phyloP scores from a whole-genome alignment of 441 rosid species.

The Croton laevigatus region DNA sequence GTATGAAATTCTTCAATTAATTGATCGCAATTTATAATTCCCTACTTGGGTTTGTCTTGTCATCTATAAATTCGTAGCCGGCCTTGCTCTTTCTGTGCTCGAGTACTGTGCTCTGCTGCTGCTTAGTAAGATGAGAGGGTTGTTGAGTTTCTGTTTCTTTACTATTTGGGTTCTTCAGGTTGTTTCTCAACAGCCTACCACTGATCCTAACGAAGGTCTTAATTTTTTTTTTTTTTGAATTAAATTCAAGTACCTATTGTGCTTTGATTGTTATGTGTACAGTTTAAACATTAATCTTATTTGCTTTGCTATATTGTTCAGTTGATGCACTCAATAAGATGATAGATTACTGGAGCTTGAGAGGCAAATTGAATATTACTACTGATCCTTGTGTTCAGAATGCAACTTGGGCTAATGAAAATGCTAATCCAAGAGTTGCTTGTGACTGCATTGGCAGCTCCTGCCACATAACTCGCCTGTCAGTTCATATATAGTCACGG shows the following conservation, averaged over 20 bases:
- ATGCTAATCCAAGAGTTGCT: constrained; percentile 43
- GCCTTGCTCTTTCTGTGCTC: constrained; percentile 10
- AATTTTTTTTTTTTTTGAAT: not conserved
- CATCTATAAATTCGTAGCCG: constrained; percentile 12
- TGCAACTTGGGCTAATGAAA: constrained; percentile 36
- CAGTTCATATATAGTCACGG: constrained; percentile 23
- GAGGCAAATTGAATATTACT: constrained; percentile 36
- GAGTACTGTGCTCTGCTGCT: constrained; percentile 11
- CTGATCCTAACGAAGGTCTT: constrained; percentile 50
- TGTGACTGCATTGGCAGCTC: constrained; percentile 41
- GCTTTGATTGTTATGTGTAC: not conserved
- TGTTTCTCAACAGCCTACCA: constrained; percentile 38
- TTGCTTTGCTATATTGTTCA: constrained; percentile 18
- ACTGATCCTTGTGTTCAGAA: constrained; percentile 42
- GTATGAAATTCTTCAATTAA: constrained; percentile 11
- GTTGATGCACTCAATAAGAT: constrained; percentile 46
- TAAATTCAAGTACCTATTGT: not conserved
- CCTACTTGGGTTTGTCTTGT: not conserved
- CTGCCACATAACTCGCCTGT: constrained; percentile 52
- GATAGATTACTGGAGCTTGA: constrained; percentile 45
- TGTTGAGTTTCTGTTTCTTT: constrained; percentile 26
- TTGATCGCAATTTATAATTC: not conserved
- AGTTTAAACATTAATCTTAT: not conserved
- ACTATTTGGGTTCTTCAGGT: constrained; percentile 31
- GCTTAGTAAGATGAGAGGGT: constrained; percentile 25